Evolutionary conservation across 352 stramenopile species (phyloP).

Genomic region (Globisporangium alternatum): DNA sequence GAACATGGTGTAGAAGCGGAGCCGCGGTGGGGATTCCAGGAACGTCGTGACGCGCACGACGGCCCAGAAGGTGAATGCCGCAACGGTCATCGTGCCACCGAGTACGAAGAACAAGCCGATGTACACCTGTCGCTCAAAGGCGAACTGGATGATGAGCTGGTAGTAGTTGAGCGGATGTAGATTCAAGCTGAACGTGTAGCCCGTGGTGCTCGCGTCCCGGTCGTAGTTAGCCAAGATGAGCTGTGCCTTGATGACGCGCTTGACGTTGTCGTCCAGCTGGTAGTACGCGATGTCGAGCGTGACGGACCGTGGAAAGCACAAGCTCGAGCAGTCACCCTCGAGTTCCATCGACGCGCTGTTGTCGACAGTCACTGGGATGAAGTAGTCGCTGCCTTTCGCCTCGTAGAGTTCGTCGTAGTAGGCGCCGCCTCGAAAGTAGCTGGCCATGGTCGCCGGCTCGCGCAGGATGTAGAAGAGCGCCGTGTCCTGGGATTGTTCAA

Average conservation of each 20-base stretch:
- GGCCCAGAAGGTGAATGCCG: conserved; percentile 87
- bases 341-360: conserved; percentile 70
- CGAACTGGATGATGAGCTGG: conserved; percentile 96
- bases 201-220: conserved; percentile 74
- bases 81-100: conserved; percentile 78
- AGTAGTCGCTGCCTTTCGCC: conserved; percentile 82
- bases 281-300: conserved; percentile 95
- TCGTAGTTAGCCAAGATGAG: conserved; percentile 94
- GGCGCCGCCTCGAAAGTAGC: conserved; percentile 79
- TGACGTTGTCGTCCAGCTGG: conserved; percentile 87
- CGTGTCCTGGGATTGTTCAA: conserved; percentile 89
- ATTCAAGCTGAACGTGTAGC: conserved; percentile 92
- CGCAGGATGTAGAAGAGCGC: conserved; percentile 92
- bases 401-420: conserved; percentile 68
- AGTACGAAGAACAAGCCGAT: conserved; percentile 93
- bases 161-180: conserved; percentile 94
- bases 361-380: conserved; percentile 93
- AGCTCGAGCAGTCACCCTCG: conserved; percentile 83
- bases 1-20: conserved; percentile 92
- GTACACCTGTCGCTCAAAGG: conserved; percentile 92
- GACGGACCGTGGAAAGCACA: conserved; percentile 92
- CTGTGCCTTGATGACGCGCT: conserved; percentile 90
- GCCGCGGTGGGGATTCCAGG: conserved; percentile 87
- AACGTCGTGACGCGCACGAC: conserved; percentile 90
- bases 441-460: conserved; percentile 86